Evolutionary conservation across 116 monocot species (phyloP).

Genomic region (Thalassia testudinum): DNA sequence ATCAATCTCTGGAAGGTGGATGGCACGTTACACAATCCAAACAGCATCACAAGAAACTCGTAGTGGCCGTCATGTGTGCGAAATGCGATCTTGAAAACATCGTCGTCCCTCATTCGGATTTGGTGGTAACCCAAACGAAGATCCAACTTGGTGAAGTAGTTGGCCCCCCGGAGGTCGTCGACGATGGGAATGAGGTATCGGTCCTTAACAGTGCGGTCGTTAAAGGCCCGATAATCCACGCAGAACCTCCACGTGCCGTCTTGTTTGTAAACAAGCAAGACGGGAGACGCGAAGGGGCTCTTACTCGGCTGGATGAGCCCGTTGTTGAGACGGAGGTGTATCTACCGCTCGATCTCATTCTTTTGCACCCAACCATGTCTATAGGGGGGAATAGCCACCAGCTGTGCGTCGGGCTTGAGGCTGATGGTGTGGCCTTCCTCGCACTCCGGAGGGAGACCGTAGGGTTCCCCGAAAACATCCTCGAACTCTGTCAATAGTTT

Average conservation of each 20-base stretch:
- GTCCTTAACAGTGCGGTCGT: conserved; percentile 4
- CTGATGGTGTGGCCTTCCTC: too few species aligned
- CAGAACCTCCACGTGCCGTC: neutral
- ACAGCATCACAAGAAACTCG: too few species aligned
- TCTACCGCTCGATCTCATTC: neutral
- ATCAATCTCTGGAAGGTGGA: too few species aligned
- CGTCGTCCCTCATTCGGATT: conserved; percentile 1
- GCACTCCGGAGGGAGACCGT: too few species aligned
- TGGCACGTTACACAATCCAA: too few species aligned
- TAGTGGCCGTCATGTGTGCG: neutral
- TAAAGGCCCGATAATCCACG: conserved; percentile 6
- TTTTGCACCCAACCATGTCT: neutral
- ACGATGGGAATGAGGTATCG: neutral
- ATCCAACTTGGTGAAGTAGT: conserved; percentile 6
- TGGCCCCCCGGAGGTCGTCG: neutral
- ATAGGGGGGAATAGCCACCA: neutral
- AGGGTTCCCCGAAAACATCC: too few species aligned
- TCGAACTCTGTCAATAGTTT: too few species aligned
- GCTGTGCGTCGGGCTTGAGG: too few species aligned
- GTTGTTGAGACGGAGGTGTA: neutral
- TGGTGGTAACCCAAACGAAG: conserved; percentile 1
- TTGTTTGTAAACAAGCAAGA: conserved; percentile 1
- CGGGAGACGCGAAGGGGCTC: neutral
- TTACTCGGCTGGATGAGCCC: neutral
- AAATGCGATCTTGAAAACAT: neutral